A percentile compares a stretch with the other conserved stretches of the same genome.
Evolutionary conservation across 2,329 filamentous ascomycete species (phyloP).

Genomic region (Xylariaceae sp.): DNA sequence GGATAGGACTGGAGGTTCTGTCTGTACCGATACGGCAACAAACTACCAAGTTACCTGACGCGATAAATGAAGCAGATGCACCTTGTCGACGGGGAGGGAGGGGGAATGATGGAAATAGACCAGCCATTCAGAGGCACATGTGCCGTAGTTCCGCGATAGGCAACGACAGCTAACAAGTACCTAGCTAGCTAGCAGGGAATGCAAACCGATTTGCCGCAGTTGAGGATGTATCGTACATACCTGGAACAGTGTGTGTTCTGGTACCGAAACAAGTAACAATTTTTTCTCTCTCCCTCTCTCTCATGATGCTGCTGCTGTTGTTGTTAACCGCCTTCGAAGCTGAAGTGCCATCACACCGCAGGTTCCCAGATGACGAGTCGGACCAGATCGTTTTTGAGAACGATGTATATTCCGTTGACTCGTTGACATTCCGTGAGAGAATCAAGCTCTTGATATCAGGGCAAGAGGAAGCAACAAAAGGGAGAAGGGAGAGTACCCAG

Average conservation of each 20-base stretch:
- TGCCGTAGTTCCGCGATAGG: conserved; percentile 21
- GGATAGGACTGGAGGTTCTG: not conserved
- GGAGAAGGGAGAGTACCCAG: too few species aligned
- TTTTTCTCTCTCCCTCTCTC: not conserved
- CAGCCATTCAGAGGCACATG: conserved; percentile 7
- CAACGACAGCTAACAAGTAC: conserved; percentile 7
- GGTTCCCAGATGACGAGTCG: conserved; percentile 1
- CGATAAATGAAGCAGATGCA: not conserved
- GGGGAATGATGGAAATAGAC: conserved; percentile 1
- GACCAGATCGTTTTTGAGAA: not conserved
- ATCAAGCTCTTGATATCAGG: too few species aligned
- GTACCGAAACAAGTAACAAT: conserved; percentile 13
- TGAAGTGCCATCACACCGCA: conserved; percentile 11
- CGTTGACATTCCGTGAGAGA: too few species aligned
- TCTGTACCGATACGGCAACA: not conserved
- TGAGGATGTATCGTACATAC: not conserved
- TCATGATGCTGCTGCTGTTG: too few species aligned
- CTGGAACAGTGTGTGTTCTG: conserved; percentile 10
- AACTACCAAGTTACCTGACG: not conserved
- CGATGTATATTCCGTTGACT: too few species aligned
- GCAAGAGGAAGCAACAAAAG: too few species aligned
- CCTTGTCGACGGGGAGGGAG: conserved; percentile 1
- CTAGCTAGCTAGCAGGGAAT: conserved; percentile 11
- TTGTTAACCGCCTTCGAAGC: conserved; percentile 15
- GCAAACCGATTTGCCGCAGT: conserved; percentile 18